phyloP scores from a whole-genome alignment of 176 grass and related monocot species.

The Ensete glaucum region DNA sequence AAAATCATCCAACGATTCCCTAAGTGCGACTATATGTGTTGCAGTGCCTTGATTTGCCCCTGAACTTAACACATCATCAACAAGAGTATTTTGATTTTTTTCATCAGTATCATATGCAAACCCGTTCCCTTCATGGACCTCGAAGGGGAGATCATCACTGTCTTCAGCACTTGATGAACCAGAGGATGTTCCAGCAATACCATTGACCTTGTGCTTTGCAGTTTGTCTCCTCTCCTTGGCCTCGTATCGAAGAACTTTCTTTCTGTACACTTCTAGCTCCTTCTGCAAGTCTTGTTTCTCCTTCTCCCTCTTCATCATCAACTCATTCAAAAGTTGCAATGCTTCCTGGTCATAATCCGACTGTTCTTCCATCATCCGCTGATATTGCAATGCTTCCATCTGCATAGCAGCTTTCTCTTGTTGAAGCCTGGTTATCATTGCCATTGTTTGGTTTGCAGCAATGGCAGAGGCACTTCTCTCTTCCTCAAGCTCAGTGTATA shows the following conservation, averaged over 20 bases:
- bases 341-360: conserved; percentile 97
- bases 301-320: conserved; percentile 85
- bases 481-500: conserved; percentile 87
- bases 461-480: conserved; percentile 86
- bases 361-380: conserved; percentile 95
- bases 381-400: conserved; percentile 98
- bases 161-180: conserved; percentile 83
- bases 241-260: conserved; percentile 64
- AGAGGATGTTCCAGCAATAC: conserved; percentile 51
- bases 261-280: conserved; percentile 49
- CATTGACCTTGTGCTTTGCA: conserved; percentile 42
- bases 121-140: conserved; percentile 52
- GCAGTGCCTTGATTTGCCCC: conserved; percentile 33
- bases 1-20: conserved; percentile 62
- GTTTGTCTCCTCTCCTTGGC: conserved; percentile 45
- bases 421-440: conserved; percentile 98
- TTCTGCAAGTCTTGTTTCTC: conserved; percentile 89
- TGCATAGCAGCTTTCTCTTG: conserved; percentile 99
- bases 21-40: conserved; percentile 42
- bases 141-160: conserved; percentile 52
- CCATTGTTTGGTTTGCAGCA: conserved; percentile 92
- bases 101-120: conserved; percentile 47
- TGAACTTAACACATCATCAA: conserved; percentile 44
- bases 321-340: conserved; percentile 75
- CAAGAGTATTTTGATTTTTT: conserved; percentile 45